phyloP scores from a whole-genome alignment of 306 rosid species.

The Geum urbanum region DNA sequence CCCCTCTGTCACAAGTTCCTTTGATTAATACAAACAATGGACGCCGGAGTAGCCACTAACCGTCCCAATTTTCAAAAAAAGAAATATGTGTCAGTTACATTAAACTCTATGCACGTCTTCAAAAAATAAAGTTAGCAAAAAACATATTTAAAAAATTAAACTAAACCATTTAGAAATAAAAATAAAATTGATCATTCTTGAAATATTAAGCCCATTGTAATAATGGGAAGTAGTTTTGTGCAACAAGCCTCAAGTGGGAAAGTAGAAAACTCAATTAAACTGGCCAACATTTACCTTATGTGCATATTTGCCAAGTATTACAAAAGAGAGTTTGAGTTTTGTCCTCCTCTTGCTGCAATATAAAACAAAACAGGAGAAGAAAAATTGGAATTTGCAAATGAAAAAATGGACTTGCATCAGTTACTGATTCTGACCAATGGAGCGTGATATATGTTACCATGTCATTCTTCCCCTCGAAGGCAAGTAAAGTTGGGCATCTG shows the following conservation, averaged over 20 bases:
- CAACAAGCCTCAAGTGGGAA: not conserved
- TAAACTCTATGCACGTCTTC: not conserved
- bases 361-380: not conserved
- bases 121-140: not conserved
- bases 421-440: not conserved
- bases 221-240: not conserved
- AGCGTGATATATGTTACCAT: slow-evolving; percentile 14
- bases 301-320: not conserved
- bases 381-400: not conserved
- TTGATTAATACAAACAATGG: too few relatives aligned
- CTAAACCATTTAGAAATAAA: not conserved
- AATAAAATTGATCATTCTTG: not conserved
- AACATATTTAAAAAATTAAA: not conserved
- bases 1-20: too few relatives aligned
- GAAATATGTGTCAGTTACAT: not conserved
- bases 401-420: not conserved
- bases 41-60: too few relatives aligned
- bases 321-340: not conserved
- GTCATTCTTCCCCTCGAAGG: slow-evolving; percentile 27
- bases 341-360: too few relatives aligned
- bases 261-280: not conserved
- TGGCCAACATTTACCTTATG: not conserved
- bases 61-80: too few relatives aligned
- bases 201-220: not conserved
- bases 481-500: slow-evolving; percentile 18